Base-by-base conservation (phyloP, 352 stramenopile genomes). In the Globisporangium solare region DNA sequence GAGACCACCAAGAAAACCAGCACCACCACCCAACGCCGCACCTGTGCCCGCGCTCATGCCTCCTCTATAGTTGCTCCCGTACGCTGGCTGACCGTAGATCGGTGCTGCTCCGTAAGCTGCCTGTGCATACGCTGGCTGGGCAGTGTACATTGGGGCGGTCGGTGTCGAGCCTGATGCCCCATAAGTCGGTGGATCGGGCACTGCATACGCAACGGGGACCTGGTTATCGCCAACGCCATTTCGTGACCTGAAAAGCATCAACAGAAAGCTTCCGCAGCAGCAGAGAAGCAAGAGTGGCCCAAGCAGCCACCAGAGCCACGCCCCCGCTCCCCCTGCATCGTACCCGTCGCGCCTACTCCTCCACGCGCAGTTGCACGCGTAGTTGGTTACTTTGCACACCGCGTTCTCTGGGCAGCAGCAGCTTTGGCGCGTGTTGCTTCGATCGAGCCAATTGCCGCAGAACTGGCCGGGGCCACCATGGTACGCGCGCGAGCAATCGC, bases 361-460 rank as follows among this genome's bases (percentile, higher is more conserved):
- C 22, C 63, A 69, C 15, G 60, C 53, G 24, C 70, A 81, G 41
- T 77, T 78, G 54, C 76, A 83, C 10, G 66, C 67, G 47, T 84
- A 86, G 32, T 71, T 86, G 22, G 70, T 67, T 21, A 79, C 60
- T 18, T 67, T 74, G 59, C 76, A 86, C 7, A 75, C 53, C 14
- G 71, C 61, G 27, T 68, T 46, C 35, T 52, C 56, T 0, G 76
- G 73, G 31, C 76, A 86, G 60, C 76, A 86, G 31, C 76, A 86
- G 17, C 61, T 65, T 24, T 73, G 69, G 22, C 67, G 60, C 7
- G 75, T 60, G 54, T 54, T 74, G 40, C 50, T 50, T n/a, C 57
- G 71, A 59, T 86, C 76, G 10, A 86, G 48, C 76, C 76, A 86
- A 45, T 79, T 66, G 35, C 74, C 74, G 54, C 76, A 86, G 42